These are phyloP conservation scores for Pharus latifolius DNA, from an alignment of 176 grass and related monocot genomes.

Conservation along the genomic window DNA sequence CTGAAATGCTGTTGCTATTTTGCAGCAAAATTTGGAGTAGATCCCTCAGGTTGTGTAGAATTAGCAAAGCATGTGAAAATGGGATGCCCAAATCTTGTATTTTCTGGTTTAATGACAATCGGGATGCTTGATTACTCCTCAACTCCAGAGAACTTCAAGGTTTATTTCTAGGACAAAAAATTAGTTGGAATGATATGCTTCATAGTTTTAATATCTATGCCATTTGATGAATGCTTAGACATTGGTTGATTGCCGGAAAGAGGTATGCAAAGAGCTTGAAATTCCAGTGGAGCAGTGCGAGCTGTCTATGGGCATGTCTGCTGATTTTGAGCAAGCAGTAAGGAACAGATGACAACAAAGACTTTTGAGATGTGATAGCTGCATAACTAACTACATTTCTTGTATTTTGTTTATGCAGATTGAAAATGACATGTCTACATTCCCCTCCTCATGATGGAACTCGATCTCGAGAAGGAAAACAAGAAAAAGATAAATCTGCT, in stretches of 20 bases:
- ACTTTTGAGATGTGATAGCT: background rate
- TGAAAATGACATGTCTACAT: too few relatives aligned
- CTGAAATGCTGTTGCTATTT: conserved; percentile 7
- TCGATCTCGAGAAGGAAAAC: background rate
- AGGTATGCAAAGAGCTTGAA: conserved; percentile 67
- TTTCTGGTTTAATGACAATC: conserved; percentile 99
- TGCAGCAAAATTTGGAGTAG: conserved; percentile 90
- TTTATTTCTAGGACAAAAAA: conserved; percentile 5
- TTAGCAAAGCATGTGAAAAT: conserved; percentile 89
- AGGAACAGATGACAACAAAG: conserved; percentile 7
- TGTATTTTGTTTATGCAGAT: conserved; percentile 43
- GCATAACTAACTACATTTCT: background rate
- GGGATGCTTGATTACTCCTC: conserved; percentile 98
- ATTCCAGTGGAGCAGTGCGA: conserved; percentile 73
- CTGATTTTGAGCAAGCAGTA: conserved; percentile 95
- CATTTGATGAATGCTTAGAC: conserved; percentile 28
- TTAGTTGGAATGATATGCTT: background rate
- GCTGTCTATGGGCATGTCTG: conserved; percentile 98
- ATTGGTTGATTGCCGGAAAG: conserved; percentile 40
- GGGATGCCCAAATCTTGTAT: conserved; percentile 79
- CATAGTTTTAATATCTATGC: background rate
- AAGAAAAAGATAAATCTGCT: too few relatives aligned
- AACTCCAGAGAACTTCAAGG: conserved; percentile 93
- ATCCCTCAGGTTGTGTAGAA: conserved; percentile 65
- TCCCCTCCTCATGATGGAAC: background rate